Base-by-base conservation (phyloP, 345 rosid species). In the Trapa incisa region DNA sequence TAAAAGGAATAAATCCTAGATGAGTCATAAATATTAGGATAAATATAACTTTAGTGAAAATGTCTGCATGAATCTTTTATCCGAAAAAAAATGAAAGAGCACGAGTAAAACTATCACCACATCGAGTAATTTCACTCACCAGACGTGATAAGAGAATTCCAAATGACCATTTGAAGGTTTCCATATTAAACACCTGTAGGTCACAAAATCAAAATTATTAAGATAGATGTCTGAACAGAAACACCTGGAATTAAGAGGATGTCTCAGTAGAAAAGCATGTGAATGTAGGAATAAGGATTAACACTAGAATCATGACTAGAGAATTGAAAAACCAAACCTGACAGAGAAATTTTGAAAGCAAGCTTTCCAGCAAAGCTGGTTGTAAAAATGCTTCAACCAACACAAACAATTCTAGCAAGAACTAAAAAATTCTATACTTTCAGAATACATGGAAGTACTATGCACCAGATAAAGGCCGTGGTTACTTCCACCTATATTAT, bases 141-240 rank as follows among this genome's bases (percentile, higher is more conserved):
- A 93, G 82, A 64, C 97, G 91, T 45, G 98, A 93, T 84, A 93
- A 90, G 52, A 93, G 86, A 71, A 93, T 93, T 63, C 98, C 97
- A 64, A 93, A 90, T 60, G 98, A 90, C 98, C 98, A 93, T 73
- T 71, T 90, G 87, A 93, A 93, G 16, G 91, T 85, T 74, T 90
- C 97, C 62, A 86, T 69, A 75, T 93, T 93, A 79, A 85, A 93
- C 58, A 87, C 92, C 97, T 93, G 81, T 61, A 77, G 38, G 43
- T 61, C 61, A 36, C 37, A 15, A 54, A n/a, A 32, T 6, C 37
- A 58, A 35, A 58, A 33, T 11, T 16, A 15, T 58, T 0, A 58
- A 2, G 12, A 58, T n/a, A n/a, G 60, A 38, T 32, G 63, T 32
- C 32, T 3, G 6, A 2, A 22, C 1, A 57, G 37, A 57, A 57